phyloP scores from a whole-genome alignment of 129 eudicot genomes.

The Oenanthe sinensis region DNA sequence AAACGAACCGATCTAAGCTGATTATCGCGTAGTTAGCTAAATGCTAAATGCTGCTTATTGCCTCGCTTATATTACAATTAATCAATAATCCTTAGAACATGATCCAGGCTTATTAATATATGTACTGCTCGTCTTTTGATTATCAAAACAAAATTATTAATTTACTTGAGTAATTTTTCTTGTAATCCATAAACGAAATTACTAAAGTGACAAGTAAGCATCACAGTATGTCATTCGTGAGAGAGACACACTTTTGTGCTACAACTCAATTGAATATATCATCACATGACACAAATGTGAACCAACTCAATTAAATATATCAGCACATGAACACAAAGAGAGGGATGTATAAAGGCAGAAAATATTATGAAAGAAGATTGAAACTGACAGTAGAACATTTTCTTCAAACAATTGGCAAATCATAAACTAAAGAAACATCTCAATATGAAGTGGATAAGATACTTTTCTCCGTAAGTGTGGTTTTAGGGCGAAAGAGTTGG shows the following conservation, averaged over 20 bases:
- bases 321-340: not conserved
- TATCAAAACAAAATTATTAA: too few relatives aligned
- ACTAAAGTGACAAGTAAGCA: too few relatives aligned
- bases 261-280: too few relatives aligned
- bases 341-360: not conserved
- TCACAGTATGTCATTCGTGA: too few relatives aligned
- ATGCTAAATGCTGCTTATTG: too few relatives aligned
- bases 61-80: not conserved
- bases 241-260: too few relatives aligned
- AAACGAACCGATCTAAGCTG: too few relatives aligned
- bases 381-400: not conserved
- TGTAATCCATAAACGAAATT: too few relatives aligned
- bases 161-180: too few relatives aligned
- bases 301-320: not conserved
- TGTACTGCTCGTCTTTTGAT: too few relatives aligned
- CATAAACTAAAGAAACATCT: not conserved
- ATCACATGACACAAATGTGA: not conserved
- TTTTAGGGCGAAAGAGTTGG: not conserved
- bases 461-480: not conserved
- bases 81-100: not conserved
- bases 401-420: not conserved
- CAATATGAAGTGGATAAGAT: not conserved
- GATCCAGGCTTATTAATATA: too few relatives aligned
- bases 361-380: not conserved
- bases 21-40: too few relatives aligned